These are phyloP conservation scores for Thielaviopsis punctulata DNA, from an alignment of 2,329 filamentous ascomycete genomes.

Conservation along the genomic window DNA sequence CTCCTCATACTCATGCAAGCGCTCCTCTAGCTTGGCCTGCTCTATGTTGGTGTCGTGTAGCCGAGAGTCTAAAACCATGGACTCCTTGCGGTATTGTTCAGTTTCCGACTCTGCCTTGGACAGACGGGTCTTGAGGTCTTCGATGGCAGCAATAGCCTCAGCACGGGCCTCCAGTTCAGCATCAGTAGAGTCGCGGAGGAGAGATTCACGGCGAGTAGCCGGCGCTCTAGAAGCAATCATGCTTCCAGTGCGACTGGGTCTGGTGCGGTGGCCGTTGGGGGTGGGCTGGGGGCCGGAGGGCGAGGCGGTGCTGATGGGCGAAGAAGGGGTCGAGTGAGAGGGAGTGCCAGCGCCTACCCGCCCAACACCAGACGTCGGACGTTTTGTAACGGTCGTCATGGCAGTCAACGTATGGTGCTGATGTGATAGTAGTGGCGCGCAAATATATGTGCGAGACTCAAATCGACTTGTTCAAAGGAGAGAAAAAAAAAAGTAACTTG, in stretches of 20 bases:
- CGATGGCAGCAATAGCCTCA: slow-evolving; percentile 60
- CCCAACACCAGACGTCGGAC: slow-evolving; percentile 10
- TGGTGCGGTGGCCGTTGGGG: slow-evolving; percentile 30
- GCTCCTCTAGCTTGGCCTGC: slow-evolving; percentile 75
- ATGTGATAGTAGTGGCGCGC: background rate
- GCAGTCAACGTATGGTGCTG: background rate
- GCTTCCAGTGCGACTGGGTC: slow-evolving; percentile 42
- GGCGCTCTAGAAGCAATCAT: slow-evolving; percentile 59
- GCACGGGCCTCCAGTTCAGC: slow-evolving; percentile 59
- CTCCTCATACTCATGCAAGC: slow-evolving; percentile 71
- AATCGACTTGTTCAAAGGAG: background rate
- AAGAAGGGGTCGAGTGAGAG: slow-evolving; percentile 20
- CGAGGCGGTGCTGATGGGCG: slow-evolving; percentile 22
- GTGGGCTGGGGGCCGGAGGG: background rate
- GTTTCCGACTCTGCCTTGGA: slow-evolving; percentile 62
- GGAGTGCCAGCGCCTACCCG: slow-evolving; percentile 17
- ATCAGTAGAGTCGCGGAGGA: slow-evolving; percentile 24
- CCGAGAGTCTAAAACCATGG: slow-evolving; percentile 66
- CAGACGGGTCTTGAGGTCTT: slow-evolving; percentile 70
- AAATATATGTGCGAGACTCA: background rate
- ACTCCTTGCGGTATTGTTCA: slow-evolving; percentile 69
- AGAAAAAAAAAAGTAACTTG: background rate
- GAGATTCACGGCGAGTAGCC: slow-evolving; percentile 39
- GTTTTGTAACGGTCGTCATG: slow-evolving; percentile 10
- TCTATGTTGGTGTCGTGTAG: slow-evolving; percentile 73